Evolutionary conservation across 306 rosid genomes (phyloP), one percentile per base, ranked within the genome.

Genomic region (Pterocarpus santalinus): DNA sequence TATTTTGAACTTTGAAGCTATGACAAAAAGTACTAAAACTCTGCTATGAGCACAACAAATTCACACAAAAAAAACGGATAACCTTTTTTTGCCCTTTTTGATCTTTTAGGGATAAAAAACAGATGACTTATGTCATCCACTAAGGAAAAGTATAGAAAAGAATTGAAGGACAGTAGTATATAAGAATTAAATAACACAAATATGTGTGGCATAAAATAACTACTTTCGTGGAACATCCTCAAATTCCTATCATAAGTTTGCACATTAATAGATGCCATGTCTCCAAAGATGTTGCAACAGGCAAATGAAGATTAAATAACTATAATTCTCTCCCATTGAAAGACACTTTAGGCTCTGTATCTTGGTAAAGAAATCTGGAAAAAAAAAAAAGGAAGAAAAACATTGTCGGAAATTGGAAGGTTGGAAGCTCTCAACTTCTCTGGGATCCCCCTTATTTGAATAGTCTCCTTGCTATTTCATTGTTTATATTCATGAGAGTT

Each of bases 181-280:
- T 32, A 14, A 80, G 77, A 58, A 69, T 56, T 12, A 61, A 61
- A 67, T 33, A 22, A 52, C 68, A 55, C 22, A 8, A 69, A 61
- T 70, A 41, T 60, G 51, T n/a, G 64, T 5, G 8, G 60, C 60
- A n/a, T 39, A 3, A 75, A 51, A 68, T 22, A 74, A 46, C 39
- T 15, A 69, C 57, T 63, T 49, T 12, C 38, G 30, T 2, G 38
- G 13, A 9, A 82, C 8, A 36, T 32, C 44, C 28, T 66, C 73
- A 57, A 56, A 57, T 46, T 67, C 81, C 71, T 43, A 66, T 44
- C 34, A 56, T 35, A 77, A 7, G n/a, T 52, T 51, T 65, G 39
- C 30, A 35, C 28, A 49, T 51, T 14, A 28, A 76, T 51, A 51
- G 53, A 63, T 35, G 39, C 49, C 15, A 76, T 11, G 28, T 5